Base-by-base conservation (phyloP, 2,329 filamentous ascomycete species). In the Ceratocystis eucalypticola region DNA sequence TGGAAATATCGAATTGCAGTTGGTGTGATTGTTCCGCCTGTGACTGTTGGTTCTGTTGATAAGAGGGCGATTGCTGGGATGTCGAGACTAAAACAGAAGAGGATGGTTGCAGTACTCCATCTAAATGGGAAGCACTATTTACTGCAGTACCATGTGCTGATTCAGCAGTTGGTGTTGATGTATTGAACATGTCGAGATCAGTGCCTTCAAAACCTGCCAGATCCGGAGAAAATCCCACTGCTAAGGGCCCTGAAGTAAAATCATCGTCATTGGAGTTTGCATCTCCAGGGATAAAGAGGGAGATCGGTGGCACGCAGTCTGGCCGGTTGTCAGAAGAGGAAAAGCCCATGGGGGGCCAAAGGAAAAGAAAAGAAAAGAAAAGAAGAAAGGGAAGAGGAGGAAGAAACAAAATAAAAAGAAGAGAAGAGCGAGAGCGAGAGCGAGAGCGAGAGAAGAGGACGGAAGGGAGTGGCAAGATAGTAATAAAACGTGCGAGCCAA, bases 331-430 rank as follows among this genome's bases (percentile, higher is more conserved):
- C 64, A 61, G 62, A 66, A 6, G 66, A 68, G 46, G 66, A 68
- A 41, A 68, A 44, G 22, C 66, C 59, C 66, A 68, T 68, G 64
- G 59, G 66, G 30, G 44, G 59, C n/a, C 53, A 22, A n/a, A 33
- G 22, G 53, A 46, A n/a, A 28, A 45, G 10, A 6, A 63, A 41
- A 50, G n/a, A 48, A 30, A 22, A 20, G n/a, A 64, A 8, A 30
- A 44, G 30, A 25, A 20, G 20, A 48, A 12, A 5, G 7, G 61
- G 12, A 41, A 17, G 22, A 5, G 8, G 12, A 15, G 10, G 22
- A 64, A 30, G 44, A 28, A 17, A 62, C 41, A 41, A 45, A 15
- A 59, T 33, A 48, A 46, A 17, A 28, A 33, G 17, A 33, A 10
- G 17, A 25, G 46, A 30, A 10, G n/a, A 12, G 20, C 7, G n/a